Percentiles rank a stretch among this genome's conserved stretches.
Evolutionary conservation across 148 eudicot genomes (phyloP).

Genomic region (Fagopyrum homotropicum): DNA sequence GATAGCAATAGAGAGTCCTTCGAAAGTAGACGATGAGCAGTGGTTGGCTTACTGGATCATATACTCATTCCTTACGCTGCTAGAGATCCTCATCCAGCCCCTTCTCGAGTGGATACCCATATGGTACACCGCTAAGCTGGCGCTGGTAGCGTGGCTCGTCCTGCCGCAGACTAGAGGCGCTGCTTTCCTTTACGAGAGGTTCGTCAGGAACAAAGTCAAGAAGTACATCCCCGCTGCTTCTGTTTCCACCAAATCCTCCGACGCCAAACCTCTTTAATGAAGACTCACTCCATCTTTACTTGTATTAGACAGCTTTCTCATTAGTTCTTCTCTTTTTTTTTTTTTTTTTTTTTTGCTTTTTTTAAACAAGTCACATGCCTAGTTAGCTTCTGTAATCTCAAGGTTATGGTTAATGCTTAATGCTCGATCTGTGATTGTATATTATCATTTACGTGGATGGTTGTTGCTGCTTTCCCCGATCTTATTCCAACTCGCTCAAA

Average conservation of each 20-base stretch:
- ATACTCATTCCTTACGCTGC: conserved; percentile 72
- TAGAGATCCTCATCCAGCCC: conserved; percentile 72
- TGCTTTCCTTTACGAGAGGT: conserved; percentile 60
- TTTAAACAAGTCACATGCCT: no score
- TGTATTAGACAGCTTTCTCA: no score
- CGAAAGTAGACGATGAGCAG: conserved; percentile 80
- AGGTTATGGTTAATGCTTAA: no score
- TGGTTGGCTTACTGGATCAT: conserved; percentile 96
- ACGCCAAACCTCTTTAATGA: neutral
- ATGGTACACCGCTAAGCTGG: conserved; percentile 67
- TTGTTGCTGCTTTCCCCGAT: no score
- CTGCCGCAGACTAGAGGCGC: conserved; percentile 81
- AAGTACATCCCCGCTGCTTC: conserved; percentile 22
- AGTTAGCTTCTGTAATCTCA: no score
- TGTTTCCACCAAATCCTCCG: conserved; percentile 7
- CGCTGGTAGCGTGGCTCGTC: conserved; percentile 57
- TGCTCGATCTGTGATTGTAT: no score
- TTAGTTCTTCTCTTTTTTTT: no score
- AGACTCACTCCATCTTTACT: no score
- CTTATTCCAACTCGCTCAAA: no score
- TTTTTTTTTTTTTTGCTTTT: no score
- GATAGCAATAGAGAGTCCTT: conserved; percentile 68
- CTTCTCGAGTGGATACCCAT: conserved; percentile 80
- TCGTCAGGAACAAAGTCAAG: conserved; percentile 55
- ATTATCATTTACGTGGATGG: no score